Evolutionary conservation across 2,329 filamentous ascomycete species (phyloP), one percentile per base, ranked within the genome.

Genomic region (Trichoderma semiorbis): DNA sequence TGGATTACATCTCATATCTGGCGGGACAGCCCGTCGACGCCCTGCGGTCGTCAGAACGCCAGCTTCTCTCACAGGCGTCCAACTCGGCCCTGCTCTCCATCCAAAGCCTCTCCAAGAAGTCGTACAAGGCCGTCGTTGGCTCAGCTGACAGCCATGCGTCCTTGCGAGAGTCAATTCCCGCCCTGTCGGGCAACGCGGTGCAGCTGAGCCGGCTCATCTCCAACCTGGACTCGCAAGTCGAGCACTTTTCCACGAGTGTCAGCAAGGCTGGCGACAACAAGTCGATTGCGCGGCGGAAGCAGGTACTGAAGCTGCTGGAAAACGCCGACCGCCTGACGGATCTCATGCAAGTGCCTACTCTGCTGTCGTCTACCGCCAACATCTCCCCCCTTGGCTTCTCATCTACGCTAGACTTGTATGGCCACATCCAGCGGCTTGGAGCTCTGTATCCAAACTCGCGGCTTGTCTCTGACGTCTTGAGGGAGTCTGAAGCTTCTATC

Each of bases 241-340:
- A 95, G 61, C 85, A 84, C 60, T 99, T 99, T 82, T 93, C 95
- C 8, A 88, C 91, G 16, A 93, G 91, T 55, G 98, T 97, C 80
- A 92, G 91, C 81, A 93, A 92, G 78, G 89, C 88, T 70, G 87
- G 87, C 68, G 90, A 92, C 73, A 91, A 90, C 75, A 87, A 90
- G 64, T 85, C 93, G 0, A 85, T 98, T 32, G 90, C 91, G 65
- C 85, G 91, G 30, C 89, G 96, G 75, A 93, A 93, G 77, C 91
- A 92, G 78, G 92, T 93, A 0, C 88, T 98, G 78, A 86, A 97
- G 26, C 85, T 98, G 18, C 89, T 93, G 21, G 89, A 93, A 62
- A 98, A 98, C 79, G 91, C 95, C 32, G 95, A 98, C 80, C 90
- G 95, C 70, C 86, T 98, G 3, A 92, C 94, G 34, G 95, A 98